Percentiles rank a stretch among this genome's conserved stretches.
phyloP scores from a whole-genome alignment of 148 eudicot species.

The Rhododendron griersonianum region DNA sequence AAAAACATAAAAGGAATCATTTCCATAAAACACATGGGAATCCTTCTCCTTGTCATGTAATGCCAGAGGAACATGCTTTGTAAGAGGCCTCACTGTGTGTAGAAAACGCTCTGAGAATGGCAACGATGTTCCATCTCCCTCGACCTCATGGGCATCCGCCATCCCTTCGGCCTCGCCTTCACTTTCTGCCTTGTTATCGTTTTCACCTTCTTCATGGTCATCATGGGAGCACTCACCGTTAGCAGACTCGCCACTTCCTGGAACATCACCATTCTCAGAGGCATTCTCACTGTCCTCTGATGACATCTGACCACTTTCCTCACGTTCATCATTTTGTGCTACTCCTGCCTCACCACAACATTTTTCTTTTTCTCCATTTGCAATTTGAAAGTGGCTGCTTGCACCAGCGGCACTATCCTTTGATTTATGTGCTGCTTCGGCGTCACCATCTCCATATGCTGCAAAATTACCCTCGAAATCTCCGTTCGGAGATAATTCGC shows the following conservation, averaged over 20 bases:
- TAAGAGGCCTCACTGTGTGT: conserved; percentile 60
- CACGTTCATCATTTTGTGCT: conserved; percentile 52
- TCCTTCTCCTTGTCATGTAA: conserved; percentile 30
- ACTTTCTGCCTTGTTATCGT: conserved; percentile 61
- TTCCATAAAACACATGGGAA: conserved; percentile 67
- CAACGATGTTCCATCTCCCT: conserved; percentile 40
- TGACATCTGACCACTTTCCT: conserved; percentile 59
- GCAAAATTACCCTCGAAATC: conserved; percentile 60
- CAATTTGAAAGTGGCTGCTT: conserved; percentile 27
- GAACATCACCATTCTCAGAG: conserved; percentile 71
- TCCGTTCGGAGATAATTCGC: conserved; percentile 70
- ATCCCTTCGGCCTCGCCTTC: conserved; percentile 69
- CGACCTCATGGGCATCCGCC: conserved; percentile 50
- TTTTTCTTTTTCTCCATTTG: conserved; percentile 21
- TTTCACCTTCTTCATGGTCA: conserved; percentile 42
- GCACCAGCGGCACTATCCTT: conserved; percentile 22
- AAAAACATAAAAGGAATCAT: conserved; percentile 73
- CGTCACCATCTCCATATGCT: conserved; percentile 33
- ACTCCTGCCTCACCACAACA: conserved; percentile 24
- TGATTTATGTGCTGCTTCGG: conserved; percentile 28
- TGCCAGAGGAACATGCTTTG: conserved; percentile 40
- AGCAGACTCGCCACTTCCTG: conserved; percentile 82
- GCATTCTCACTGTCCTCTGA: conserved; percentile 67
- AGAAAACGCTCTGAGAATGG: conserved; percentile 50
- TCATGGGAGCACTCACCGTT: conserved; percentile 70